Evolutionary conservation across 306 rosid genomes (phyloP).

Genomic region (Cicer judaicum): DNA sequence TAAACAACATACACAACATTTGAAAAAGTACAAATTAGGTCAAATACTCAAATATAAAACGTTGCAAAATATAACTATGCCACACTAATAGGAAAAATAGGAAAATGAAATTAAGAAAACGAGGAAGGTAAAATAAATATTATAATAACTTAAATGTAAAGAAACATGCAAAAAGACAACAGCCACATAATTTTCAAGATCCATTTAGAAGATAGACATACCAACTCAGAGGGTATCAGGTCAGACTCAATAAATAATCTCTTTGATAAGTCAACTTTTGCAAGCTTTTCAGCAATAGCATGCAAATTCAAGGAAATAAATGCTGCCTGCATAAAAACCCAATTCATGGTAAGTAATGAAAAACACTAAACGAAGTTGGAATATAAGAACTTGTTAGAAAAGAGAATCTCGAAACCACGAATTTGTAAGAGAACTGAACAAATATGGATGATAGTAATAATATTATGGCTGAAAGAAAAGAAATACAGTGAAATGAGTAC

Average conservation of each 20-base stretch:
- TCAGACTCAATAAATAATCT: slow-evolving; percentile 83
- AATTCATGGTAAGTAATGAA: slow-evolving; percentile 35
- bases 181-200: slow-evolving; percentile 29
- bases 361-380: slow-evolving; percentile 27
- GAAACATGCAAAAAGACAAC: slow-evolving; percentile 28
- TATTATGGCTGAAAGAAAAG: too few relatives aligned
- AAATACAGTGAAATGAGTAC: too few relatives aligned
- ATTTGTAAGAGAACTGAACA: not conserved
- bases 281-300: slow-evolving; percentile 71
- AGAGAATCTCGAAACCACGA: not conserved
- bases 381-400: not conserved
- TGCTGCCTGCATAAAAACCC: slow-evolving; percentile 61
- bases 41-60: slow-evolving; percentile 9
- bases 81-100: not conserved
- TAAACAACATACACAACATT: not conserved
- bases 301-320: slow-evolving; percentile 81
- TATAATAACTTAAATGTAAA: not conserved
- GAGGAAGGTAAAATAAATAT: not conserved
- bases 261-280: slow-evolving; percentile 65
- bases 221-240: slow-evolving; percentile 73
- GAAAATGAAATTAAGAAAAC: slow-evolving; percentile 10
- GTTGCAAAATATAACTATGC: not conserved
- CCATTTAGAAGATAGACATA: slow-evolving; percentile 51
- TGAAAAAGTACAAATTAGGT: not conserved
- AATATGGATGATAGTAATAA: not conserved